phyloP scores from a whole-genome alignment of 805 yeast species.

The Kuraishia piskuri region DNA sequence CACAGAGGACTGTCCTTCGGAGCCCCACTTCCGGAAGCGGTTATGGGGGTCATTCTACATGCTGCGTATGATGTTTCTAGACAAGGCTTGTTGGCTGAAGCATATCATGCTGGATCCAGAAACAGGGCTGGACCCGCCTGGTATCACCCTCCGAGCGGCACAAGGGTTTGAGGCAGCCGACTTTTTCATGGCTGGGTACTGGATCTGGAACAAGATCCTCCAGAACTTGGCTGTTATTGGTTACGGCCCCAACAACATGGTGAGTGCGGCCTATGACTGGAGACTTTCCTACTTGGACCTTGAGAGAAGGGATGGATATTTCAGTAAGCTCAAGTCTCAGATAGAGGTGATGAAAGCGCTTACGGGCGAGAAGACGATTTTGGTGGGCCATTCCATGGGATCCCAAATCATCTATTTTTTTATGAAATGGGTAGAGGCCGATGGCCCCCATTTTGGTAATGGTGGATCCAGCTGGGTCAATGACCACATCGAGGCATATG shows the following conservation, averaged over 20 bases:
- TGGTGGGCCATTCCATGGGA: constrained; percentile 96
- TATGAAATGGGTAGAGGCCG: constrained; percentile 94
- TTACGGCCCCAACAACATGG: constrained; percentile 86
- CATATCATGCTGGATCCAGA: constrained; percentile 83
- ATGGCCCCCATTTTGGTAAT: constrained; percentile 72
- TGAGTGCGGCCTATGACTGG: constrained; percentile 94
- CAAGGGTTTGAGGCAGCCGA: constrained; percentile 97
- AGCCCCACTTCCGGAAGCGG: constrained; percentile 80
- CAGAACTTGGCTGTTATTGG: constrained; percentile 93
- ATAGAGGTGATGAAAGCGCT: constrained; percentile 52
- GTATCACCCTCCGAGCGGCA: constrained; percentile 76
- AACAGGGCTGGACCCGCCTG: constrained; percentile 90
- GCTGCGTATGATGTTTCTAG: constrained; percentile 86
- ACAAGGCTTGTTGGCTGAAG: constrained; percentile 88
- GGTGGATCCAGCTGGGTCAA: constrained; percentile 92
- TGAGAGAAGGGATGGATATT: constrained; percentile 82
- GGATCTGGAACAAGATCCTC: constrained; percentile 97
- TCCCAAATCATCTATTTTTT: constrained; percentile 83
- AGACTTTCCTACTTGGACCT: constrained; percentile 82
- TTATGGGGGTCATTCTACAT: constrained; percentile 97
- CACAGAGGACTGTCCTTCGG: constrained; percentile 71
- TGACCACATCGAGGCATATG: constrained; percentile 67
- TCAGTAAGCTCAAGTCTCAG: constrained; percentile 62
- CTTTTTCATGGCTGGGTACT: constrained; percentile 92
- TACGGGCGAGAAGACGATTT: constrained; percentile 59